phyloP scores from a whole-genome alignment of 2,329 filamentous ascomycete genomes.

The Fusarium sp. region DNA sequence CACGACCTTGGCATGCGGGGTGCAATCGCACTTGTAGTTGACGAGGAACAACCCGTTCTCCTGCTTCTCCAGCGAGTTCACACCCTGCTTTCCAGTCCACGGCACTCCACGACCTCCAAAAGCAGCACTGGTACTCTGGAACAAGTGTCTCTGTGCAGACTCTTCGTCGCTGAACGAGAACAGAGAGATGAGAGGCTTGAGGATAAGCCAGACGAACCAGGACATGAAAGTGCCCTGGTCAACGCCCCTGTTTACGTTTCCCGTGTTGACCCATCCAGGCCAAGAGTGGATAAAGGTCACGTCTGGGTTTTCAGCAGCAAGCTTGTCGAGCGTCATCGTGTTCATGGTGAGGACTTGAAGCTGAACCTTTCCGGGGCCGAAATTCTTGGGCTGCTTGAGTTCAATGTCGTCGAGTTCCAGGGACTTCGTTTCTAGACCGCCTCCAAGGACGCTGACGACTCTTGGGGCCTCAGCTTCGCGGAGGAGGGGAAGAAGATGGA shows the following conservation, averaged over 20 bases:
- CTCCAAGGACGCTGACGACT: slow-evolving; percentile 45
- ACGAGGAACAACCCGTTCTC: slow-evolving; percentile 50
- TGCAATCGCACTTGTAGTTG: slow-evolving; percentile 48
- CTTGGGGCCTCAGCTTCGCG: slow-evolving; percentile 37
- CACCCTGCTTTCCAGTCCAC: slow-evolving; percentile 47
- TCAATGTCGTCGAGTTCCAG: slow-evolving; percentile 44
- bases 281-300: slow-evolving; percentile 46
- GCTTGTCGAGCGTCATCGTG: slow-evolving; percentile 39
- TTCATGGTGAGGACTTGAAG: slow-evolving; percentile 45
- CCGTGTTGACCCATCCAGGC: slow-evolving; percentile 47
- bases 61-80: slow-evolving; percentile 44
- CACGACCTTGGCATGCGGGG: slow-evolving; percentile 47
- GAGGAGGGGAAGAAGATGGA: slow-evolving; percentile 56
- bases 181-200: slow-evolving; percentile 48
- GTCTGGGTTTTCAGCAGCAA: slow-evolving; percentile 36
- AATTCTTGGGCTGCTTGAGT: slow-evolving; percentile 45
- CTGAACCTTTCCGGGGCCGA: slow-evolving; percentile 39
- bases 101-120: slow-evolving; percentile 51
- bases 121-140: slow-evolving; percentile 50
- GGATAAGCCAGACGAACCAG: slow-evolving; percentile 49
- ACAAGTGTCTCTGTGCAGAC: slow-evolving; percentile 50
- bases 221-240: slow-evolving; percentile 41
- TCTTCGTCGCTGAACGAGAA: slow-evolving; percentile 47
- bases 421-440: slow-evolving; percentile 26
- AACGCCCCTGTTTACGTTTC: slow-evolving; percentile 42